Base-by-base conservation (phyloP, 1,284 basidiomycete species). In the Ustilago vetiveriae region DNA sequence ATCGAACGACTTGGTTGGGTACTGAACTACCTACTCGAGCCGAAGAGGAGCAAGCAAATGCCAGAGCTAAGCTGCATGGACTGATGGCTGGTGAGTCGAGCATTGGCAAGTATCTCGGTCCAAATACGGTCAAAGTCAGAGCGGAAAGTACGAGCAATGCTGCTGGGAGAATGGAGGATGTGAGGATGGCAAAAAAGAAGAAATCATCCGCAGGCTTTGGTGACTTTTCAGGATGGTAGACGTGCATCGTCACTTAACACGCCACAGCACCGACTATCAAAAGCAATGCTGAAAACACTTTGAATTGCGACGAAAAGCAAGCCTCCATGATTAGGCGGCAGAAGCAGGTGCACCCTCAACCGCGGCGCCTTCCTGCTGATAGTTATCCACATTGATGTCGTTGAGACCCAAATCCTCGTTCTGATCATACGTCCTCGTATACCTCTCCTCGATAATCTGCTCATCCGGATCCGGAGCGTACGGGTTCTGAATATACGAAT, bases 371-470 rank as follows among this genome's bases (percentile, higher is more conserved):
- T 65, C 50, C 36, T 57, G 32, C 26, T 58, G 46, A 23, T 80
- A 80, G 33, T 68, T 56, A 23, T 80, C 78, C 6, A 96, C 89
- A 70, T 92, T 90, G 84, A 98, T 98, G 82, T 98, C 96, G 81
- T 97, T 98, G 79, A 98, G 82, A 0, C 96, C 96, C 10, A 98
- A 85, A 51, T 94, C 92, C 82, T 98, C 95, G 80, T 98, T 94
- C 85, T 98, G 94, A 53, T 94, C 88, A 85, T 87, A 91, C 6
- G 88, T 88, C 47, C 96, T 86, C 27, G 92, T 90, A 79, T 98
- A 99, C 62, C 83, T 83, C 79, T 91, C 92, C 45, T 90, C 71
- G 2, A 33, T 52, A 14, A 82, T 30, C 72, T 82, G 80, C 64
- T 88, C 47, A 83, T 86, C 92, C 24, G 74, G 70, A 57, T 84